These are phyloP conservation scores for Pseudogymnoascus sp. DNA, from an alignment of 2,329 filamentous ascomycete genomes.

Conservation along the genomic window DNA sequence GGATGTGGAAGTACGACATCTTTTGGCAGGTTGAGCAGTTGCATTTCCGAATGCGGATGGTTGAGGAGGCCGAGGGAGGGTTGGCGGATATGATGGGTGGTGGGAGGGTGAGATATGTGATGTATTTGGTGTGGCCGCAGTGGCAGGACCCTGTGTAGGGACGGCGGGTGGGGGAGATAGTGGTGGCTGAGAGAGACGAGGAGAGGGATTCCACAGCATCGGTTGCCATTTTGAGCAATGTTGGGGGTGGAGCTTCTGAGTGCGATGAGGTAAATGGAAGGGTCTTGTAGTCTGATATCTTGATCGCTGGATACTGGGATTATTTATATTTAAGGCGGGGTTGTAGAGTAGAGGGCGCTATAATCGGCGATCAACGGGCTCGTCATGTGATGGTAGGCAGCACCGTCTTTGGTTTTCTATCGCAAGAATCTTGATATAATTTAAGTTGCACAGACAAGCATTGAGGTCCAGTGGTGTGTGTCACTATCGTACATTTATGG, in stretches of 20 bases:
- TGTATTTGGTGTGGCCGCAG: slow-evolving; percentile 38
- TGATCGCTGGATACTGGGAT: not conserved
- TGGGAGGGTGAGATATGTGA: slow-evolving; percentile 38
- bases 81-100: slow-evolving; percentile 20
- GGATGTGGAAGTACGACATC: slow-evolving; percentile 39
- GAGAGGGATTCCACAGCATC: not conserved
- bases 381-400: not conserved
- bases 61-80: slow-evolving; percentile 25
- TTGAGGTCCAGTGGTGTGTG: not conserved
- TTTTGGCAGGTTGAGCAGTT: slow-evolving; percentile 46
- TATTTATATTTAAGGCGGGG: not conserved
- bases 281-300: not conserved
- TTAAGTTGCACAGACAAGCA: not conserved
- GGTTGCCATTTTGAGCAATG: not conserved
- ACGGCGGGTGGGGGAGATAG: slow-evolving; percentile 15
- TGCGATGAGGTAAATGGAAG: not conserved
- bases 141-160: slow-evolving; percentile 39
- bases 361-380: not conserved
- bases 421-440: not conserved
- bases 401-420: not conserved
- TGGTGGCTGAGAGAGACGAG: not conserved
- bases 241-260: not conserved
- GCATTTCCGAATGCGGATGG: slow-evolving; percentile 31
- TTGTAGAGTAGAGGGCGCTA: slow-evolving; percentile 3
- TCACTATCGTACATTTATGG: not conserved